These are phyloP conservation scores for Galium porrigens DNA, from an alignment of 305 asterid species.

Conservation along the genomic window DNA sequence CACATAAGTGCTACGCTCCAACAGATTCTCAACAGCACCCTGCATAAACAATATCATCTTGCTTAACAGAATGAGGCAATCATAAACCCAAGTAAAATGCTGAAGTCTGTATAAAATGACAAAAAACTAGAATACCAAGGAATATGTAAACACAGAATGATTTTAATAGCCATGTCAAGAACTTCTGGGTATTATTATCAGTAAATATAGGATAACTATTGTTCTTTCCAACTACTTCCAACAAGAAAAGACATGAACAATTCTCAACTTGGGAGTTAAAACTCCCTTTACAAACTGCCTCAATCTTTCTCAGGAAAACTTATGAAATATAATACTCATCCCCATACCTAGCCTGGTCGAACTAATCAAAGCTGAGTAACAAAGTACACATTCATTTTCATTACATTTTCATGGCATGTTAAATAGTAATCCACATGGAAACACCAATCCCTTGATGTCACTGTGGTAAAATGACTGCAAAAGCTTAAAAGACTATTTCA, in stretches of 20 bases:
- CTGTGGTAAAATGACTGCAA: background rate
- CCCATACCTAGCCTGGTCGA: background rate
- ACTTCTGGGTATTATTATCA: background rate
- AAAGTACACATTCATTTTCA: background rate
- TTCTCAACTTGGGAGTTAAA: background rate
- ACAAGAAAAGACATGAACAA: background rate
- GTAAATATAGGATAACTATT: background rate
- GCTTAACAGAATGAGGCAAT: background rate
- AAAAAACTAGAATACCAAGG: background rate
- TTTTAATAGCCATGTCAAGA: background rate
- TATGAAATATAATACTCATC: background rate
- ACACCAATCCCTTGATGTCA: background rate
- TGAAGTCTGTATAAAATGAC: background rate
- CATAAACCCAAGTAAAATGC: background rate
- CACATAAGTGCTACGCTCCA: conserved; percentile 57
- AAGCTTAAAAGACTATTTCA: background rate
- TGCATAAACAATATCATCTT: conserved; percentile 17
- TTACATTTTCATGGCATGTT: background rate
- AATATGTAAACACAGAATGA: background rate
- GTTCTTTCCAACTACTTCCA: background rate
- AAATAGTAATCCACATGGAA: background rate
- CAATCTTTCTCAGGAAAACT: background rate
- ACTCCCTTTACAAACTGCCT: background rate
- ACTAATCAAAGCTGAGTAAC: too few species aligned
- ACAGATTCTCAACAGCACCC: conserved; percentile 91